phyloP scores from a whole-genome alignment of 2,329 filamentous ascomycete species.

The Arthrinium phaeospermum region DNA sequence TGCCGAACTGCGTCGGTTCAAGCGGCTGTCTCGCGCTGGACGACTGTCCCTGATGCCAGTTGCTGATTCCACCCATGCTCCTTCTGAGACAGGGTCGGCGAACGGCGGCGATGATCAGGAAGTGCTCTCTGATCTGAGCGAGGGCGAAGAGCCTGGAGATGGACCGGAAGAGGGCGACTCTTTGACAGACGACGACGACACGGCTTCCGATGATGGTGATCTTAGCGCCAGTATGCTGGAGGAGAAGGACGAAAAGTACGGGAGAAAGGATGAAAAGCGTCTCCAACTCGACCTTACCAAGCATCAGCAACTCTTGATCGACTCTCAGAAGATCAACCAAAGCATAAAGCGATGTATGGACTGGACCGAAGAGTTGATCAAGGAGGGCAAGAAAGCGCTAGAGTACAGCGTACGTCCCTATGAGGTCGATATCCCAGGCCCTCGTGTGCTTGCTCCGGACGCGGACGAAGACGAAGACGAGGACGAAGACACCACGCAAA shows the following conservation, averaged over 20 bases:
- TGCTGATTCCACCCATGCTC: conserved; percentile 48
- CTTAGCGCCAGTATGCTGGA: conserved; percentile 47
- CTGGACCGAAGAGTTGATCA: conserved; percentile 90
- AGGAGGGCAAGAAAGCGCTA: conserved; percentile 85
- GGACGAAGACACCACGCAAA: conserved; percentile 53
- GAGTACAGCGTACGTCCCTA: conserved; percentile 79
- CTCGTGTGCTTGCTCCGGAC: conserved; percentile 69
- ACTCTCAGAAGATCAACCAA: conserved; percentile 95
- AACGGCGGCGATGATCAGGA: conserved; percentile 48
- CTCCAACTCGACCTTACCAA: conserved; percentile 85
- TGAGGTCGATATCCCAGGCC: conserved; percentile 80
- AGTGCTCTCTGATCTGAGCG: conserved; percentile 58
- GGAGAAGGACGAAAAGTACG: conserved; percentile 56
- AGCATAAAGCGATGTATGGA: conserved; percentile 87
- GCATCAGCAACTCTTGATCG: conserved; percentile 85
- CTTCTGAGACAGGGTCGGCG: conserved; percentile 50
- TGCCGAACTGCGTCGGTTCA: conserved; percentile 82
- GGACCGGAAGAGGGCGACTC: conserved; percentile 60
- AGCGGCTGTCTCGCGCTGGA: conserved; percentile 83
- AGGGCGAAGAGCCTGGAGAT: conserved; percentile 45
- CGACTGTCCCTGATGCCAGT: conserved; percentile 56
- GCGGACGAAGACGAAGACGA: conserved; percentile 64
- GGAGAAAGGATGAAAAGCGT: conserved; percentile 79
- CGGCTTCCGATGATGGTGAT: conserved; percentile 45
- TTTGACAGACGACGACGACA: conserved; percentile 45